These are phyloP conservation scores for Seiridium unicorne DNA, from an alignment of 2,329 filamentous ascomycete genomes.

Conservation along the genomic window DNA sequence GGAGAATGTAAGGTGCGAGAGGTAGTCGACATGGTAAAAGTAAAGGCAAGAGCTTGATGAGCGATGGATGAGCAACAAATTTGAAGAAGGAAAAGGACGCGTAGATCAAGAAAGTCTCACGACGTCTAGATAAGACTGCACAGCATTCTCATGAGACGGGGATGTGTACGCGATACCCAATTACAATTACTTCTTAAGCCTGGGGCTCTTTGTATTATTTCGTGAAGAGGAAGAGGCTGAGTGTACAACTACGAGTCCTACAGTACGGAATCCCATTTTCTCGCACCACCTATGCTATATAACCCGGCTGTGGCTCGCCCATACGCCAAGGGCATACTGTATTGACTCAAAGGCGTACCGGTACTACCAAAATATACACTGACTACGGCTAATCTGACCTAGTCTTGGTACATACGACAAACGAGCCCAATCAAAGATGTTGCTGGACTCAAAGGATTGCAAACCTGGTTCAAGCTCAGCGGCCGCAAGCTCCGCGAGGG, in stretches of 20 bases:
- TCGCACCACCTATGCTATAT: not conserved
- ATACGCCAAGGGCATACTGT: not conserved
- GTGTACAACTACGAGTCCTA: not conserved
- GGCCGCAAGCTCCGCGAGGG: not conserved
- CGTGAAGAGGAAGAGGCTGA: not conserved
- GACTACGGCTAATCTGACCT: not conserved
- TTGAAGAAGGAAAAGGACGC: not conserved
- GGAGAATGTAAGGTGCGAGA: conserved; percentile 4
- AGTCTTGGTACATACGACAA: not conserved
- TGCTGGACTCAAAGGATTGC: not conserved
- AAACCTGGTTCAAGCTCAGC: not conserved
- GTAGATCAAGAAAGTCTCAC: not conserved
- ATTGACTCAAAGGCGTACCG: not conserved
- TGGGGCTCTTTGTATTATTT: not conserved
- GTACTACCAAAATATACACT: not conserved
- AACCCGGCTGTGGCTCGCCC: not conserved
- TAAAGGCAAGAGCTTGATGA: not conserved
- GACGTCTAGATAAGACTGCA: not conserved
- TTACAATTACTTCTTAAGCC: not conserved
- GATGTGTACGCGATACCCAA: conserved; percentile 11
- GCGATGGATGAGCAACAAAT: not conserved
- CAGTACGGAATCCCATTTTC: not conserved
- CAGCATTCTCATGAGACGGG: conserved; percentile 2
- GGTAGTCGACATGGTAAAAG: not conserved
- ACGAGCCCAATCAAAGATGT: not conserved